Percentiles rank a stretch among this genome's conserved stretches.
These are phyloP conservation scores for Fremontodendron californicum DNA, from an alignment of 345 rosid genomes.

Conservation along the genomic window DNA sequence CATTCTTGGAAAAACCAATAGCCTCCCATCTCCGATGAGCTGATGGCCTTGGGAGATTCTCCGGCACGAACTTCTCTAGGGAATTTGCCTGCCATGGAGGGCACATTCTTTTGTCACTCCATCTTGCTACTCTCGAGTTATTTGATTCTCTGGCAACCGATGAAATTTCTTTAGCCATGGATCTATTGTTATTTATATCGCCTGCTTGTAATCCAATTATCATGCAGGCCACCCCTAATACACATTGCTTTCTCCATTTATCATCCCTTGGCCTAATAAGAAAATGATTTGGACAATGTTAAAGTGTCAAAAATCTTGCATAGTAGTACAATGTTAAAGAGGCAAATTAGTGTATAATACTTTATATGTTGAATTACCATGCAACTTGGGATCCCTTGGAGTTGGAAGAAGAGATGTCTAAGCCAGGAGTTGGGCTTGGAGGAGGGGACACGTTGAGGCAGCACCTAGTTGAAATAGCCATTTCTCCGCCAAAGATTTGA, in stretches of 20 bases:
- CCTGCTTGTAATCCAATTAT: slow-evolving; percentile 24
- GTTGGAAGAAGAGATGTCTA: slow-evolving; percentile 4
- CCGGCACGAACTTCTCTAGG: slow-evolving; percentile 51
- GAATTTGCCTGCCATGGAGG: slow-evolving; percentile 49
- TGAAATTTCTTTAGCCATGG: slow-evolving; percentile 5
- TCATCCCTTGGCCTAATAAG: slow-evolving; percentile 16
- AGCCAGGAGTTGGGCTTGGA: slow-evolving; percentile 12
- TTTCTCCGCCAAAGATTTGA: neutral
- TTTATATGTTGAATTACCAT: slow-evolving; percentile 9
- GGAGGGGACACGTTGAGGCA: slow-evolving; percentile 45
- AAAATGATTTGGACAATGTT: neutral
- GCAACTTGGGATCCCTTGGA: slow-evolving; percentile 1
- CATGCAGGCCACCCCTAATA: slow-evolving; percentile 28
- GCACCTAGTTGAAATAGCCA: slow-evolving; percentile 18
- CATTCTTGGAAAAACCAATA: slow-evolving; percentile 18
- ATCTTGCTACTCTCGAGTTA: slow-evolving; percentile 18
- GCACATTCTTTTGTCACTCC: slow-evolving; percentile 51
- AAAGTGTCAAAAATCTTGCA: neutral
- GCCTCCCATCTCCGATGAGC: slow-evolving; percentile 38
- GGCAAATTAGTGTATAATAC: neutral
- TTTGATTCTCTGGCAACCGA: neutral
- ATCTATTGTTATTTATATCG: neutral
- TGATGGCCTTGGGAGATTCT: slow-evolving; percentile 54
- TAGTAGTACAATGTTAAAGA: neutral
- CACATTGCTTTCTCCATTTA: slow-evolving; percentile 28